These are phyloP conservation scores for Globisporangium spinosum DNA, from an alignment of 352 stramenopile species.

Conservation along the genomic window DNA sequence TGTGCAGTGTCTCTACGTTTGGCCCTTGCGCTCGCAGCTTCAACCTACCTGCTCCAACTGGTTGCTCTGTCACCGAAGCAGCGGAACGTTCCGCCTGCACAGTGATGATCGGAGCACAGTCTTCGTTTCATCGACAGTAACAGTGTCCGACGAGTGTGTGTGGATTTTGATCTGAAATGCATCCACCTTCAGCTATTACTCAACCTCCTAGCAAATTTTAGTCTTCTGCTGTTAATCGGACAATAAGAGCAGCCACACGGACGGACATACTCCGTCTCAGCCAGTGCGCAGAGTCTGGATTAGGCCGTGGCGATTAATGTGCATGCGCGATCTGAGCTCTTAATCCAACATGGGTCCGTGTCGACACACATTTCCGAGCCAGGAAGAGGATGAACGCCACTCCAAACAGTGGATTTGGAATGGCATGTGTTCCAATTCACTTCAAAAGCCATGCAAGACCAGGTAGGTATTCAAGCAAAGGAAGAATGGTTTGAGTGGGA, in stretches of 20 bases:
- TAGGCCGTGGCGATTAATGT: too few relatives aligned
- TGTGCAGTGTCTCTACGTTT: not conserved
- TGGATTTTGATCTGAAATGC: not conserved
- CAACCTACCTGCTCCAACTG: not conserved
- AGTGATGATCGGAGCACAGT: not conserved
- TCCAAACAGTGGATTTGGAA: too few relatives aligned
- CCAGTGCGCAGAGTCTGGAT: too few relatives aligned
- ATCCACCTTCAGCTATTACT: not conserved
- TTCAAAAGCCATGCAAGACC: too few relatives aligned
- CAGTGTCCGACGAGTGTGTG: too few relatives aligned
- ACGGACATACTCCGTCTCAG: too few relatives aligned
- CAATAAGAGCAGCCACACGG: not conserved
- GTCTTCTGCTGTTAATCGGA: not conserved
- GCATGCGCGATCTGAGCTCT: too few relatives aligned
- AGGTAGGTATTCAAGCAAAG: too few relatives aligned
- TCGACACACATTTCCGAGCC: too few relatives aligned
- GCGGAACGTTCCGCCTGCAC: not conserved
- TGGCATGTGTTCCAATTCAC: too few relatives aligned
- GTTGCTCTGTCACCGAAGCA: not conserved
- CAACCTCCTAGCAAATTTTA: not conserved
- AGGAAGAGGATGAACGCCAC: too few relatives aligned
- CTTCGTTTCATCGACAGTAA: not conserved
- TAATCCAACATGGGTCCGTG: too few relatives aligned
- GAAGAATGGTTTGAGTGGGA: not conserved
- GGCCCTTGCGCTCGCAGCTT: not conserved